Conservation (phyloP, 495 filamentous ascomycete genomes). For the Tuber microsphaerosporum region DNA sequence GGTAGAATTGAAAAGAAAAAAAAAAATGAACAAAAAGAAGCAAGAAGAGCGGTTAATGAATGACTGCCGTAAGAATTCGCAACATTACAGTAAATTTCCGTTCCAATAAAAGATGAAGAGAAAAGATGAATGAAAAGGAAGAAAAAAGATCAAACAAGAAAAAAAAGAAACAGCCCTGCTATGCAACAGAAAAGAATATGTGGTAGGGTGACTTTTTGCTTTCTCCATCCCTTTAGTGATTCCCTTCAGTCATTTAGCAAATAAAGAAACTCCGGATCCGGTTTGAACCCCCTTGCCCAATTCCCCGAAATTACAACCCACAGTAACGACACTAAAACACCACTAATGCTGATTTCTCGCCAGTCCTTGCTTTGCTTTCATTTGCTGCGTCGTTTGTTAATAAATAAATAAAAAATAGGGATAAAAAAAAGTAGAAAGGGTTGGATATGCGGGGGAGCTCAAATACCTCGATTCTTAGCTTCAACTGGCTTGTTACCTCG, state of each 20-base stretch:
- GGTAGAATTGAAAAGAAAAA: not conserved
- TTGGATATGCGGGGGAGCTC: constrained; percentile 34
- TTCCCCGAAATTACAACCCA: constrained; percentile 7
- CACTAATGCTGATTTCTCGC: constrained; percentile 22
- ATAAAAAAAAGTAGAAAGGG: not conserved
- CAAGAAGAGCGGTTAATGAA: not conserved
- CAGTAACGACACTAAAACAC: constrained; percentile 7
- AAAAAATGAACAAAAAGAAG: not conserved
- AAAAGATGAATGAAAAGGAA: constrained; percentile 16
- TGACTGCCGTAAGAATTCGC: not conserved
- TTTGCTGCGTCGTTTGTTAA: constrained; percentile 22
- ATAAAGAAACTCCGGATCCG: constrained; percentile 7
- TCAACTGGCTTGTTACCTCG: constrained; percentile 96
- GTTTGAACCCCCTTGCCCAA: constrained; percentile 9
- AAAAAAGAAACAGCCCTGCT: constrained; percentile 8
- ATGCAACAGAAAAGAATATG: constrained; percentile 23
- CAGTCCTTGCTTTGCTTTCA: constrained; percentile 43
- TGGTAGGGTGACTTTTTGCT: constrained; percentile 33
- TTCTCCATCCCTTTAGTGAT: constrained; percentile 46
- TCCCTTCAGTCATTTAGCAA: constrained; percentile 7
- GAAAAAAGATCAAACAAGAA: not conserved
- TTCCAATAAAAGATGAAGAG: constrained; percentile 17
- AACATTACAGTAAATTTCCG: constrained; percentile 3
- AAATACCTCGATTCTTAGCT: constrained; percentile 75
- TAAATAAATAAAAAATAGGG: not conserved